Base-by-base conservation (phyloP, 202 grass and related monocot species). In the Panicum hallii region DNA sequence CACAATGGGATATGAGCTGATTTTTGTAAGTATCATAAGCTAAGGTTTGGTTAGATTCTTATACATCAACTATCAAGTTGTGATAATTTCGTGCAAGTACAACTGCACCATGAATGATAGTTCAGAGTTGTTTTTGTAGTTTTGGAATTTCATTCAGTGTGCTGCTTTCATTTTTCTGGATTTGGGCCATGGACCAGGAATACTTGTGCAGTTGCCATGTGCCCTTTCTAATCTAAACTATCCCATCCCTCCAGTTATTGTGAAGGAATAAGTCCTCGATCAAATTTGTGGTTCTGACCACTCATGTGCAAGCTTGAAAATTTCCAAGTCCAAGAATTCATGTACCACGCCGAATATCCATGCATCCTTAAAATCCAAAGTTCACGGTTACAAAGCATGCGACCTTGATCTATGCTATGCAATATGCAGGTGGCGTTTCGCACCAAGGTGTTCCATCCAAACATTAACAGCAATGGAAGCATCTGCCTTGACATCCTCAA, bases 401-500 rank as follows among this genome's bases (percentile, higher is more conserved):
- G 15, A 63, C 46, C 17, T 66, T n/a, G 50, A 40, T 40, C 38
- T 41, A 63, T 16, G 56, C 26, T 79, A 54, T 44, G 69, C 75
- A 65, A 82, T 77, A 16, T 63, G 75, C 88, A 97, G 94, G 94
- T 97, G 32, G 89, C 94, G 11, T 97, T 93, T 22, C 84, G 94
- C 3, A 97, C 94, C 12, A 97, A 93, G 87, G 91, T 93, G 20
- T 97, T 97, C 70, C 91, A 97, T 83, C 94, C 94, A 72, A 97
- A 97, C 58, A 86, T 97, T 32, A 97, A 96, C 69, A 96, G 91
- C 91, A 96, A 93, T 12, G 94, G 94, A 50, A 97, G 91, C 85
- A 97, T 97, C 70, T 97, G 94, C 78, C 91, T 97, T 26, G 91
- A 97, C 88, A 97, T 97, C 70, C 53, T 97, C 36, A 97, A 97